Percentiles rank a stretch among this genome's conserved stretches.
Evolutionary conservation across 495 filamentous ascomycete genomes (phyloP).

Genomic region (Tuber borchii): DNA sequence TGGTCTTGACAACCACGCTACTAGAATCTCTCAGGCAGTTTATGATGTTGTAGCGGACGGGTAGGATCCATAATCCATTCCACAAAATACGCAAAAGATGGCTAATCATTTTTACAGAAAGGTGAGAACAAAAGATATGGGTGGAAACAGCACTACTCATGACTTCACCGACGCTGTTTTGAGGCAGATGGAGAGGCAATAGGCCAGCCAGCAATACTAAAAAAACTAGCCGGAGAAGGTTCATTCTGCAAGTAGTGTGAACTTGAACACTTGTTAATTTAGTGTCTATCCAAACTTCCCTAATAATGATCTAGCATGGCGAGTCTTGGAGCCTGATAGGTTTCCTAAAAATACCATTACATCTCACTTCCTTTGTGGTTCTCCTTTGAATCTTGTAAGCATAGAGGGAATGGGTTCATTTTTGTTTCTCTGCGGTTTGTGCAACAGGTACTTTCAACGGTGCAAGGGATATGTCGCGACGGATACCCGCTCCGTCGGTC

Average conservation of each 20-base stretch:
- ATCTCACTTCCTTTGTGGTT: conserved; percentile 13
- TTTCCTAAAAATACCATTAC: conserved; percentile 26
- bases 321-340: background rate
- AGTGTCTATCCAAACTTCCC: background rate
- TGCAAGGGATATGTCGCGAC: background rate
- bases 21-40: conserved; percentile 93
- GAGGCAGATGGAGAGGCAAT: conserved; percentile 71
- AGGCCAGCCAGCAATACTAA: background rate
- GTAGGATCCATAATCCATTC: conserved; percentile 50
- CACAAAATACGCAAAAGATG: conserved; percentile 1
- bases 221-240: background rate
- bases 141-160: conserved; percentile 78
- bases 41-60: conserved; percentile 93
- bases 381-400: conserved; percentile 6
- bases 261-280: background rate
- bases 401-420: background rate
- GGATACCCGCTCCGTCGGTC: background rate
- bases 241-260: background rate
- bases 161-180: conserved; percentile 92
- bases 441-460: background rate
- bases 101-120: conserved; percentile 53
- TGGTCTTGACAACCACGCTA: conserved; percentile 93
- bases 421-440: background rate
- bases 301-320: background rate
- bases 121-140: conserved; percentile 88